Evolutionary conservation across 2,329 filamentous ascomycete species (phyloP), one percentile per base, ranked within the genome.

Genomic region (Botrytis cinerea): DNA sequence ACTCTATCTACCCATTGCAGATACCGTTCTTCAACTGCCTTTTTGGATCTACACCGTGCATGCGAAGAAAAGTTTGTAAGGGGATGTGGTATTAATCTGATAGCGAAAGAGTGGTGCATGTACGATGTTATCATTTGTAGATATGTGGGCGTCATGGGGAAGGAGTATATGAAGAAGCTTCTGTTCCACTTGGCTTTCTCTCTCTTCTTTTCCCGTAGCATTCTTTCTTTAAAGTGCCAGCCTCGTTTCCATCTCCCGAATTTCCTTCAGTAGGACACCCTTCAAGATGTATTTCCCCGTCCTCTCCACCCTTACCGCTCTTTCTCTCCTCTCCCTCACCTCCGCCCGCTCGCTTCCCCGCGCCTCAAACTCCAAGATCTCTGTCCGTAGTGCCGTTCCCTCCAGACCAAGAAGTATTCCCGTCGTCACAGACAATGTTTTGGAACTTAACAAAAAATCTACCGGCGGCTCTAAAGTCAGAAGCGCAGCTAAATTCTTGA

Each of bases 401-500:
- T 51, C n/a, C 10, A 46, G 60, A 40, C 40, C 40, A 12, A 71
- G 59, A 51, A 62, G 45, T 25, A 63, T 71, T 32, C 48, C 66
- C 10, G 59, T 48, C 46, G 40, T 68, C 20, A 67, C 70, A 16
- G 61, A 72, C 10, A 51, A 74, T 60, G 71, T 70, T 14, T 61
- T 74, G n/a, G 51, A 43, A 32, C 71, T 73, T 8, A 57, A 28
- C 20, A 71, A 59, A 32, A 46, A 61, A 35, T 67, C 54, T 2
- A 20, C 54, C 8, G 35, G 38, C 28, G 38, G 70, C 25, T 72
- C 70, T 1, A 64, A 57, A 25, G 43, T 64, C 40, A 59, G 51
- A 71, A 67, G 61, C 60, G 73, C 73, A 45, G 54, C 57, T 8
- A 61, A 45, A 20, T 54, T 73, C 16, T 38, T 63, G 45, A 48